Base-by-base conservation (phyloP, 2,329 filamentous ascomycete genomes). In the Cladosporium sp. region DNA sequence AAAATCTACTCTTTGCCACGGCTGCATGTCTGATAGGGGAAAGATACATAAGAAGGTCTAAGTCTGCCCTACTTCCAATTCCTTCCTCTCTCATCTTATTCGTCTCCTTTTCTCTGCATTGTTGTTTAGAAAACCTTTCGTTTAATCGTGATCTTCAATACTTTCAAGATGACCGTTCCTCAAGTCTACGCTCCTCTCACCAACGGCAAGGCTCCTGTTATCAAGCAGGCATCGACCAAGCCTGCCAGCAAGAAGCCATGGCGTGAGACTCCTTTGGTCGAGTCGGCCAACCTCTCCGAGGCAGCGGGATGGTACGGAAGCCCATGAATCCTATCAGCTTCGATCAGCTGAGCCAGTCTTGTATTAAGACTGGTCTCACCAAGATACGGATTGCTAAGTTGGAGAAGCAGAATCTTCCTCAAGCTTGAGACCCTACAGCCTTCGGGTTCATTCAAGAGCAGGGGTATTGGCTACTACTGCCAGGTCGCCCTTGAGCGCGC, bases 381-480 rank as follows among this genome's bases (percentile, higher is more conserved):
- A 22, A 39, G 50, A 50, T 27, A 27, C 40, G 34, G 44, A 48
- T 40, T 24, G 32, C 69, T 71, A 71, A 71, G 66, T 66, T 62
- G 63, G 58, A 72, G 65, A 68, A 77, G 87, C 73, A 84, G 86
- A 72, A 82, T 95, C 68, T 88, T 87, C 68, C 82, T 95, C 62
- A 95, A 95, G 69, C 80, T 93, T 55, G 89, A 95, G 61, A 88
- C 87, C 65, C 80, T 90, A 49, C 89, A 95, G 64, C 89, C 89
- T 4, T 86, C 85, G 18, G 87, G 87, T 56, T 91, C 87, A 34
- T 95, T 95, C 81, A 93, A 95, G 69, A 91, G 87, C 54, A 65
- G 72, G 58, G 88, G 86, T 24, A 81, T 92, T 54, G 87, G 88
- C 43, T 80, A 87, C 67, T 78, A 87, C 64, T 84, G 89, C 65